Percentiles rank a stretch among this genome's conserved stretches.
These are phyloP conservation scores for Pestalotiopsis sp. DNA, from an alignment of 2,329 filamentous ascomycete species.

Conservation along the genomic window DNA sequence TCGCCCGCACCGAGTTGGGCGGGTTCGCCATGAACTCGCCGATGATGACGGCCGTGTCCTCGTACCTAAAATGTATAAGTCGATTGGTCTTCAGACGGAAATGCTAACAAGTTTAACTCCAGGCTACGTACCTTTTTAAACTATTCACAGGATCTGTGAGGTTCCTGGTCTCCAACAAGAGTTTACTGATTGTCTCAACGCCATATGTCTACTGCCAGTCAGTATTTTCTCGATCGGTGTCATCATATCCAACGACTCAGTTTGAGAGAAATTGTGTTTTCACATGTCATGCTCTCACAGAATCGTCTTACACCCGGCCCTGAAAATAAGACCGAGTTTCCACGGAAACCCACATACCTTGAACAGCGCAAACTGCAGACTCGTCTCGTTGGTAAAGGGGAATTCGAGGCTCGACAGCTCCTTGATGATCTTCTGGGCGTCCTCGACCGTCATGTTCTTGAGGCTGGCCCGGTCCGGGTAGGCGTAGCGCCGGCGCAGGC, in stretches of 20 bases:
- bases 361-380: slow-evolving; percentile 32
- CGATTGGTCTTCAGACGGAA: too few species aligned
- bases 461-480: slow-evolving; percentile 26
- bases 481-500: slow-evolving; percentile 22
- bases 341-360: slow-evolving; percentile 22
- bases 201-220: slow-evolving; percentile 29
- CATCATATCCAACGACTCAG: neutral
- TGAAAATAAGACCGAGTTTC: too few species aligned
- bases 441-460: slow-evolving; percentile 29
- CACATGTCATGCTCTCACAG: too few species aligned
- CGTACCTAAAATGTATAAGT: slow-evolving; percentile 23
- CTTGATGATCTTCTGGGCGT: slow-evolving; percentile 31
- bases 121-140: slow-evolving; percentile 24
- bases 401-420: slow-evolving; percentile 27
- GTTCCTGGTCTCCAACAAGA: slow-evolving; percentile 31
- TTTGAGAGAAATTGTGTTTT: too few species aligned
- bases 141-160: slow-evolving; percentile 31
- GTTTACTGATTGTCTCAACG: slow-evolving; percentile 30
- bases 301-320: too few species aligned
- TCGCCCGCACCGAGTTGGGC: slow-evolving; percentile 34
- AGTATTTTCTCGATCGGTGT: neutral
- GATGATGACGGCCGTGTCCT: slow-evolving; percentile 32
- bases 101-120: neutral
- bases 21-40: slow-evolving; percentile 34
- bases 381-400: slow-evolving; percentile 24